Evolutionary conservation across 441 rosid species (phyloP).

Genomic region (Cnidoscolus chayamansa): DNA sequence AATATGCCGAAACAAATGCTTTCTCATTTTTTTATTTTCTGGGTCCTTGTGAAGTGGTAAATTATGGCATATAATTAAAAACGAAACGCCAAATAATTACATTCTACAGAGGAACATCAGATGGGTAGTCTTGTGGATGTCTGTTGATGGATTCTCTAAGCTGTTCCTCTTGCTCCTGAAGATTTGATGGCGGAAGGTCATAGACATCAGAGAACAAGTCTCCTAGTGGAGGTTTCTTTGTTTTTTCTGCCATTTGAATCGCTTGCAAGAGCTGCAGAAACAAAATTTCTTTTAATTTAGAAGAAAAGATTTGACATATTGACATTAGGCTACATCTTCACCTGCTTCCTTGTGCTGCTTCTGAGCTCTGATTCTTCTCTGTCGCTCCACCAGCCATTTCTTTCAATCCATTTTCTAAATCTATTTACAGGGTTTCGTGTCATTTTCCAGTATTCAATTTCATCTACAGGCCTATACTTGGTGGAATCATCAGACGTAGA

Average conservation of each 20-base stretch:
- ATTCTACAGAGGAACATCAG: conserved; percentile 47
- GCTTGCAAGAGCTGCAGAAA: conserved; percentile 58
- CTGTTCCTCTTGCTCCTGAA: conserved; percentile 55
- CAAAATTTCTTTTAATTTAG: background rate
- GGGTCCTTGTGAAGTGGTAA: too few relatives aligned
- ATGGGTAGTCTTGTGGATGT: conserved; percentile 69
- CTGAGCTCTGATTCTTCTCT: conserved; percentile 55
- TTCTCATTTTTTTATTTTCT: too few relatives aligned
- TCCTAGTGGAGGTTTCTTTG: conserved; percentile 54
- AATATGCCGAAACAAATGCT: too few relatives aligned
- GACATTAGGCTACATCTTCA: conserved; percentile 15
- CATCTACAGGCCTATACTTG: conserved; percentile 61
- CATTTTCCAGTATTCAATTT: conserved; percentile 70
- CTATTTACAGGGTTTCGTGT: conserved; percentile 56
- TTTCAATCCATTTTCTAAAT: conserved; percentile 71
- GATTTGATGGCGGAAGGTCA: conserved; percentile 60
- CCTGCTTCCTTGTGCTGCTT: conserved; percentile 61
- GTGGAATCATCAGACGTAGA: conserved; percentile 95
- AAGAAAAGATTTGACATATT: background rate
- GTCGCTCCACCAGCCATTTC: conserved; percentile 72
- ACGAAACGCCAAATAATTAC: too few relatives aligned
- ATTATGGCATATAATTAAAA: too few relatives aligned
- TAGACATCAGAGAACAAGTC: conserved; percentile 73
- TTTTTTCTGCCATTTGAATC: conserved; percentile 64
- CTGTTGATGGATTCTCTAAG: conserved; percentile 49